Conservation (phyloP, 805 yeast genomes). For the Wickerhamiella parazyma region DNA sequence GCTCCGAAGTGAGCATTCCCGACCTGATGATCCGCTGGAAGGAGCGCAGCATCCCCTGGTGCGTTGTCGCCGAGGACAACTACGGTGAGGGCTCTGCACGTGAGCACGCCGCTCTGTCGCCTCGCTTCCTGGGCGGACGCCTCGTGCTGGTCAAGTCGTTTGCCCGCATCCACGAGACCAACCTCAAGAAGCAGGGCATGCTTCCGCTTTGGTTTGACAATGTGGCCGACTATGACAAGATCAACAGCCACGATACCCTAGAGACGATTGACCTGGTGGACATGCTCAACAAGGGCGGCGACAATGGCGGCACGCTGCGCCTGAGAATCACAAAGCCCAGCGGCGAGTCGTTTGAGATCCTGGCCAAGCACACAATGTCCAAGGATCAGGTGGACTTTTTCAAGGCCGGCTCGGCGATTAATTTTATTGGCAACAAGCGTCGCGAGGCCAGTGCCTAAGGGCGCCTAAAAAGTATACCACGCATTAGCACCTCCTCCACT, state of each 20-base stretch:
- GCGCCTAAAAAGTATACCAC: no score
- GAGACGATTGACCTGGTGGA: constrained; percentile 64
- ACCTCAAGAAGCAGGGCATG: constrained; percentile 96
- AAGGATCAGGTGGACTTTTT: constrained; percentile 90
- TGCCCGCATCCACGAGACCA: constrained; percentile 97
- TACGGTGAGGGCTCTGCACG: constrained; percentile 99
- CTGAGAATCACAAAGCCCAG: constrained; percentile 57
- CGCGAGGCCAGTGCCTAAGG: neutral
- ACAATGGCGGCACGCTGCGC: constrained; percentile 71
- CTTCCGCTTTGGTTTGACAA: constrained; percentile 85
- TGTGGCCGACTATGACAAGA: constrained; percentile 74
- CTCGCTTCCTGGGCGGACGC: constrained; percentile 85
- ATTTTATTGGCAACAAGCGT: constrained; percentile 57
- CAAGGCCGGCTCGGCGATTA: constrained; percentile 95
- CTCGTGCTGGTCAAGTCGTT: constrained; percentile 84
- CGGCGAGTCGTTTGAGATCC: constrained; percentile 57
- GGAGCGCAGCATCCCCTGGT: constrained; percentile 72
- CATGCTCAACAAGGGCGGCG: constrained; percentile 66
- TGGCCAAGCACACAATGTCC: constrained; percentile 91
- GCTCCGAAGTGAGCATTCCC: constrained; percentile 69
- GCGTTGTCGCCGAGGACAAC: constrained; percentile 92
- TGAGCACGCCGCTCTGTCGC: constrained; percentile 96
- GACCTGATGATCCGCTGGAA: constrained; percentile 96
- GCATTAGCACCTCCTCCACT: neutral
- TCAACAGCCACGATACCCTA: constrained; percentile 63